Conservation (phyloP, 106 monocot species). For the Dactylorhiza incarnata region DNA sequence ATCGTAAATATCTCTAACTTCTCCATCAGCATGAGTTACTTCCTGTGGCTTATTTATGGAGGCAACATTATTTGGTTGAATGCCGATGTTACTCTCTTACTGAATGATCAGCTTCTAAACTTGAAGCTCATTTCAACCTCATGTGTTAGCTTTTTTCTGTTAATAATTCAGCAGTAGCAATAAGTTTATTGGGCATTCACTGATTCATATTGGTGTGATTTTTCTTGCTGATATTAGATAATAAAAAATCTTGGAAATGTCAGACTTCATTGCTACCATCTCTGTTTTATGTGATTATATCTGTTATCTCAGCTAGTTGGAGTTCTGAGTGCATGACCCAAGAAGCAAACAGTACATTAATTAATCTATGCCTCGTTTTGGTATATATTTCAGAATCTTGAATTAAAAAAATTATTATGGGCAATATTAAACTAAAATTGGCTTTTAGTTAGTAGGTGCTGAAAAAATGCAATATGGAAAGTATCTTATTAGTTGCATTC, state of each 20-base stretch:
- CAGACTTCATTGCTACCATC: neutral
- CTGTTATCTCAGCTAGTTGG: neutral
- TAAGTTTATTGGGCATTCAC: neutral
- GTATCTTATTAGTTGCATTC: conserved; percentile 5
- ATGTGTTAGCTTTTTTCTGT: neutral
- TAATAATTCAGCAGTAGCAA: neutral
- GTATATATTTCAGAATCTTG: neutral
- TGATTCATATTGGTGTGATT: neutral
- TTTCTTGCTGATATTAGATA: neutral
- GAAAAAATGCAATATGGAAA: neutral
- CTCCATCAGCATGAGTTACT: neutral
- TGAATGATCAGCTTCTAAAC: neutral
- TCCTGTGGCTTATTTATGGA: neutral
- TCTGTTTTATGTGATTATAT: neutral
- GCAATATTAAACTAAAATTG: neutral
- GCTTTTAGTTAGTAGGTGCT: neutral
- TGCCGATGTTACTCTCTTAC: neutral
- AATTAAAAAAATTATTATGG: neutral
- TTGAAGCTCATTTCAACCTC: neutral
- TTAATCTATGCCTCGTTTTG: neutral
- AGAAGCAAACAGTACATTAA: neutral
- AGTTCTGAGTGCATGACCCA: neutral
- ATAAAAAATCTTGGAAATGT: neutral
- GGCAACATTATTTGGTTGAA: neutral
- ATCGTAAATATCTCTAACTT: neutral